Evolutionary conservation across 2,329 filamentous ascomycete genomes (phyloP).

Genomic region (Hymenoscyphus albidus): DNA sequence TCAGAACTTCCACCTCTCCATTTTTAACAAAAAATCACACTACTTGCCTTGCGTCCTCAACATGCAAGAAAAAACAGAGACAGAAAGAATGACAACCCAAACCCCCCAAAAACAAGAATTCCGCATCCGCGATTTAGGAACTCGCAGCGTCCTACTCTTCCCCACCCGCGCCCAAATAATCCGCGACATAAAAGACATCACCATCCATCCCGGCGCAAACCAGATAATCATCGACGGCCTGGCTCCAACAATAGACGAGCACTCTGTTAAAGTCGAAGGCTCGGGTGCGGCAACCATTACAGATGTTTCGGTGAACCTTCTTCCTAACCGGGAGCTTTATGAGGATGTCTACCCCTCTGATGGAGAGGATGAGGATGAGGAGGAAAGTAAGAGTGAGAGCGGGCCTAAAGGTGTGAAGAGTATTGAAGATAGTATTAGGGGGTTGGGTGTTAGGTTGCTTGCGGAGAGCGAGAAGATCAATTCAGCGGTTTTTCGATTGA

Average conservation of each 20-base stretch:
- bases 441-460: conserved; percentile 21
- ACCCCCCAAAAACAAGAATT: conserved; percentile 44
- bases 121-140: conserved; percentile 52
- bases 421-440: conserved; percentile 26
- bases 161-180: conserved; percentile 57
- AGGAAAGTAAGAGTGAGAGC: conserved; percentile 30
- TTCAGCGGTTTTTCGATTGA: conserved; percentile 27
- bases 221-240: conserved; percentile 54
- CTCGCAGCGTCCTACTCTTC: conserved; percentile 60
- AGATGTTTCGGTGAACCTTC: conserved; percentile 57
- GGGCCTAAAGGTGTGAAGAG: conserved; percentile 23
- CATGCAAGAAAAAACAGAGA: not conserved
- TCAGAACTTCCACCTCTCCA: no score
- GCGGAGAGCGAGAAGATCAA: conserved; percentile 34
- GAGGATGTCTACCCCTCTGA: conserved; percentile 37
- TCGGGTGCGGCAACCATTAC: conserved; percentile 55
- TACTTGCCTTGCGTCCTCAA: no score
- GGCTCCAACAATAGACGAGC: conserved; percentile 49
- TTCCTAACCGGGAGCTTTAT: conserved; percentile 48
- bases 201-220: conserved; percentile 50
- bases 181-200: conserved; percentile 54
- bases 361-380: conserved; percentile 34
- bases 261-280: conserved; percentile 58
- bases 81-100: conserved; percentile 21
- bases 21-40: no score